Percentiles rank a stretch among this genome's conserved stretches.
phyloP scores from a whole-genome alignment of 2,329 filamentous ascomycete species.

The Xylariaceae sp. region DNA sequence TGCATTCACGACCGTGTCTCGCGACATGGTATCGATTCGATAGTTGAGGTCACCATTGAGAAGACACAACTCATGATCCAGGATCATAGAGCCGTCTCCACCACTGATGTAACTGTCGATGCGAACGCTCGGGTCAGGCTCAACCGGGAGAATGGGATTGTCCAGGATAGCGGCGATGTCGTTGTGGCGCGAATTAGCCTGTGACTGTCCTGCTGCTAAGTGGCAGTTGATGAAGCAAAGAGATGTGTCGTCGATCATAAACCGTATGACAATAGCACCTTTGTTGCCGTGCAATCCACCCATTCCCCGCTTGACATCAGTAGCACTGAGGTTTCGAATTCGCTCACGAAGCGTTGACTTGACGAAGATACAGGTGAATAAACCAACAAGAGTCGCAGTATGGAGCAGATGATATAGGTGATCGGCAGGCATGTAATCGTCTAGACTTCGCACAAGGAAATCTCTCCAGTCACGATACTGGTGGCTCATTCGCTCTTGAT shows the following conservation, averaged over 20 bases:
- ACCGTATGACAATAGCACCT: slow-evolving; percentile 86
- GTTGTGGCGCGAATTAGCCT: slow-evolving; percentile 85
- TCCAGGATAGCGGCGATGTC: slow-evolving; percentile 90
- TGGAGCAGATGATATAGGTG: slow-evolving; percentile 82
- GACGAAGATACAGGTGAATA: slow-evolving; percentile 95
- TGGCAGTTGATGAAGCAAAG: slow-evolving; percentile 97
- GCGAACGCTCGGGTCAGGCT: slow-evolving; percentile 61
- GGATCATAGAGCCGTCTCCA: slow-evolving; percentile 90
- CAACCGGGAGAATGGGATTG: slow-evolving; percentile 64
- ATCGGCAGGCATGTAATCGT: slow-evolving; percentile 73
- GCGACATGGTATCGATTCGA: slow-evolving; percentile 93
- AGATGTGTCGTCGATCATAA: slow-evolving; percentile 87
- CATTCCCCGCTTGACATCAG: slow-evolving; percentile 93
- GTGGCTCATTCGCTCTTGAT: slow-evolving; percentile 89
- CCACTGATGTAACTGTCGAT: slow-evolving; percentile 80
- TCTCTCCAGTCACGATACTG: slow-evolving; percentile 97
- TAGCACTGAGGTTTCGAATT: slow-evolving; percentile 70
- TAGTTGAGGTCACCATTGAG: slow-evolving; percentile 97
- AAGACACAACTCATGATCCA: slow-evolving; percentile 97
- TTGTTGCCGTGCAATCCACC: slow-evolving; percentile 95
- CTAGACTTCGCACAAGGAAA: slow-evolving; percentile 73
- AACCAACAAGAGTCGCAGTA: slow-evolving; percentile 81
- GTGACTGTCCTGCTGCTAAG: slow-evolving; percentile 85
- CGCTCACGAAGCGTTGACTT: slow-evolving; percentile 71
- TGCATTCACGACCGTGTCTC: slow-evolving; percentile 84